Evolutionary conservation across 805 yeast genomes (phyloP).

Genomic region (Sugiyamaella americana): DNA sequence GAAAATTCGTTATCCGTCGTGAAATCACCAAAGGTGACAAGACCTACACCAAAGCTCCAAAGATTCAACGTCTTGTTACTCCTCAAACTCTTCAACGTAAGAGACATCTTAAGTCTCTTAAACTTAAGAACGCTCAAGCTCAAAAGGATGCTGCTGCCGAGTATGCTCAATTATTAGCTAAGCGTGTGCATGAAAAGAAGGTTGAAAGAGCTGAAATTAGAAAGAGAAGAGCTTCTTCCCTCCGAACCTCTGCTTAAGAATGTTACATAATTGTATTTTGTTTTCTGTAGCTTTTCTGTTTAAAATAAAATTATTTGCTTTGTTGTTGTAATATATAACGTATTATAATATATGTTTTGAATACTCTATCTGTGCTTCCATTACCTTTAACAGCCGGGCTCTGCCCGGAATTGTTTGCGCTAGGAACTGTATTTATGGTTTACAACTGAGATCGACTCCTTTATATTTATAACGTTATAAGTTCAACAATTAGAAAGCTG

Average conservation of each 20-base stretch:
- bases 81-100: slow-evolving; percentile 99
- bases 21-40: slow-evolving; percentile 97
- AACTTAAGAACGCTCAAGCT: slow-evolving; percentile 94
- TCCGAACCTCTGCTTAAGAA: slow-evolving; percentile 35
- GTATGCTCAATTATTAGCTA: slow-evolving; percentile 97
- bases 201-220: slow-evolving; percentile 97
- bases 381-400: not conserved
- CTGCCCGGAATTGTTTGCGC: too few species aligned
- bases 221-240: slow-evolving; percentile 99
- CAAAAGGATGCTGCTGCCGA: slow-evolving; percentile 99
- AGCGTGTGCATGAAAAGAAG: slow-evolving; percentile 97
- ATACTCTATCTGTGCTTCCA: not conserved
- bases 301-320: not conserved
- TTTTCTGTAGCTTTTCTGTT: too few species aligned
- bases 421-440: too few species aligned
- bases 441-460: too few species aligned
- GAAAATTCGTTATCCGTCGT: slow-evolving; percentile 94
- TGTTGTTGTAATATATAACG: not conserved
- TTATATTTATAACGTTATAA: too few species aligned
- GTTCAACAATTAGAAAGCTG: too few species aligned
- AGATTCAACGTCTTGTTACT: slow-evolving; percentile 98
- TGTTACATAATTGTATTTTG: not conserved
- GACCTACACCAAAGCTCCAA: slow-evolving; percentile 99
- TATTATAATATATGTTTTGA: too few species aligned
- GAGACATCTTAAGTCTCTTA: slow-evolving; percentile 91